Conservation (phyloP, 768 basidiomycete genomes). For the Suillus bovinus region DNA sequence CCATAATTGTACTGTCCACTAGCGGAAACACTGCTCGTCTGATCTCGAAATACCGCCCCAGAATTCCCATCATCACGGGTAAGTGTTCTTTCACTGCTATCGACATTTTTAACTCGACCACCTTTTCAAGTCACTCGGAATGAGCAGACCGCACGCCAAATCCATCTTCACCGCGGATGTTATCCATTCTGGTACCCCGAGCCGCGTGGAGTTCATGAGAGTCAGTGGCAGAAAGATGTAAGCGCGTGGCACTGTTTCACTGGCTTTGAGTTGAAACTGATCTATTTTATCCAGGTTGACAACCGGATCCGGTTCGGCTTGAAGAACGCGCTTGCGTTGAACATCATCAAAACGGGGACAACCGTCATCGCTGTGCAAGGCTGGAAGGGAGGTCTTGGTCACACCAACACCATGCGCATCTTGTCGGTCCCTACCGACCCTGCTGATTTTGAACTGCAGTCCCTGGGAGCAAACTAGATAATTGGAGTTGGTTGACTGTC, state of each 20-base stretch:
- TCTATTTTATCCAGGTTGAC: slow-evolving; percentile 57
- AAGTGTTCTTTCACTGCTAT: slow-evolving; percentile 24
- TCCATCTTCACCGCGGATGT: slow-evolving; percentile 94
- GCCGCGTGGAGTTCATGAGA: slow-evolving; percentile 81
- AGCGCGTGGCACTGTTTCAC: slow-evolving; percentile 26
- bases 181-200: slow-evolving; percentile 98
- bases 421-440: slow-evolving; percentile 79
- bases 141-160: slow-evolving; percentile 92
- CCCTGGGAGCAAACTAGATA: slow-evolving; percentile 39
- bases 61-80: slow-evolving; percentile 95
- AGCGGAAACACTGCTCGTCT: slow-evolving; percentile 95
- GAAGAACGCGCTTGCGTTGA: slow-evolving; percentile 76
- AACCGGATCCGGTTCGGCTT: slow-evolving; percentile 90
- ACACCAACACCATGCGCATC: slow-evolving; percentile 89
- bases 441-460: slow-evolving; percentile 77
- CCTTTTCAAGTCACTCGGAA: slow-evolving; percentile 81
- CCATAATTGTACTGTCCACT: slow-evolving; percentile 94
- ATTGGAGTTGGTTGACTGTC: background rate
- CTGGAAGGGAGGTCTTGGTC: slow-evolving; percentile 98
- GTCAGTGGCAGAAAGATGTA: slow-evolving; percentile 98
- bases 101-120: slow-evolving; percentile 6
- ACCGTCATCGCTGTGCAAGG: slow-evolving; percentile 96
- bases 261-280: slow-evolving; percentile 13
- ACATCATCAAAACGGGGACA: slow-evolving; percentile 84
- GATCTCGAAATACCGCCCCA: slow-evolving; percentile 94